Evolutionary conservation across 108 stramenopile genomes (phyloP).

Genomic region (Craspedostauros australis): DNA sequence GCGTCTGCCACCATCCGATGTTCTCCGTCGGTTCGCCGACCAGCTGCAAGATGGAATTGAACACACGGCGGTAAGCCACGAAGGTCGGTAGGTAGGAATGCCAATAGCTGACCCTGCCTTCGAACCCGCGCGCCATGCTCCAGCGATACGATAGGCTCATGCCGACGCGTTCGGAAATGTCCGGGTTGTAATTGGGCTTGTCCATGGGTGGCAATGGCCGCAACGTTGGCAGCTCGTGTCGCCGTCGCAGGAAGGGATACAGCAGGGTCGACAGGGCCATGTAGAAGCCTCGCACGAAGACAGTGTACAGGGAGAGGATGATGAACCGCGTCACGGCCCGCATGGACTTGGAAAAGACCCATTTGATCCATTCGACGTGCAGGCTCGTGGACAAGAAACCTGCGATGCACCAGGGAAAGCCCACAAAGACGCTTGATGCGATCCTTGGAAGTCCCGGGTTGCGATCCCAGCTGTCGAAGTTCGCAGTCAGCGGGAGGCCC

Average conservation of each 20-base stretch:
- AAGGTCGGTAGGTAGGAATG: slow-evolving; percentile 60
- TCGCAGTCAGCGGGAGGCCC: slow-evolving; percentile 53
- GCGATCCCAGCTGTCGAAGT: slow-evolving; percentile 59
- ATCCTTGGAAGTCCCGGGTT: slow-evolving; percentile 44
- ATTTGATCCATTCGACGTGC: slow-evolving; percentile 52
- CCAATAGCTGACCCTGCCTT: slow-evolving; percentile 50
- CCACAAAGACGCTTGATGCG: slow-evolving; percentile 38
- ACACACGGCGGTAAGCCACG: slow-evolving; percentile 16
- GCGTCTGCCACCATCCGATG: slow-evolving; percentile 30
- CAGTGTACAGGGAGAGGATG: slow-evolving; percentile 2
- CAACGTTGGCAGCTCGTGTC: slow-evolving; percentile 10
- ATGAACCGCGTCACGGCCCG: slow-evolving; percentile 16
- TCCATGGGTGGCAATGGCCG: slow-evolving; percentile 21
- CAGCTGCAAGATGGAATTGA: not conserved
- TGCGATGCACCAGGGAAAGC: slow-evolving; percentile 52
- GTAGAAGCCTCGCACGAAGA: slow-evolving; percentile 12
- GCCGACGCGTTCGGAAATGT: slow-evolving; percentile 58
- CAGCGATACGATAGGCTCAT: slow-evolving; percentile 50
- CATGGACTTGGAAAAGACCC: slow-evolving; percentile 28
- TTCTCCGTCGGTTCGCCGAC: slow-evolving; percentile 14
- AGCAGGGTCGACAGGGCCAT: slow-evolving; percentile 2
- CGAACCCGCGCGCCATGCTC: slow-evolving; percentile 44
- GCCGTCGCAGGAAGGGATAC: slow-evolving; percentile 9
- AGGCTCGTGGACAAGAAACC: slow-evolving; percentile 48
- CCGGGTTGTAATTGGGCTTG: slow-evolving; percentile 44